Conservation (phyloP, 2,329 filamentous ascomycete genomes). For the Cladophialophora yegresii region DNA sequence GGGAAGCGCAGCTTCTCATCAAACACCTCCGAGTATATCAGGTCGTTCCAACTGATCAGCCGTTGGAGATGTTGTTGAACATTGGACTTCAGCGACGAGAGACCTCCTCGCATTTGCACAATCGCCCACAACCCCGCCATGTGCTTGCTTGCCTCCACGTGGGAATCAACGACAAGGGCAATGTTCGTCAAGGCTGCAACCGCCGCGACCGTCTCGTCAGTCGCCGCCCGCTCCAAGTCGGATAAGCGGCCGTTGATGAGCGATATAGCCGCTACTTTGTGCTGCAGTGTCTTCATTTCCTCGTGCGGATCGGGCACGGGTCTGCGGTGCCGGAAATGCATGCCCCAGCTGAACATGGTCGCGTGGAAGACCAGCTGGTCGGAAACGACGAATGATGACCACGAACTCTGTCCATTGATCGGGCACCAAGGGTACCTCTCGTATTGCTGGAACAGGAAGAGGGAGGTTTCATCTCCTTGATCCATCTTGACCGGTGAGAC, state of each 20-base stretch:
- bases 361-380: conserved; percentile 29
- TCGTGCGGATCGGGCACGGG: neutral
- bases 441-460: conserved; percentile 13
- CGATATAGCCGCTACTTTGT: conserved; percentile 25
- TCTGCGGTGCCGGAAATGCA: conserved; percentile 17
- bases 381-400: conserved; percentile 22
- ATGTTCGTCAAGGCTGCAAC: conserved; percentile 28
- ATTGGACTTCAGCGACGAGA: conserved; percentile 12
- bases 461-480: conserved; percentile 11
- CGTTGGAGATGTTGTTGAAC: conserved; percentile 22
- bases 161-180: conserved; percentile 19
- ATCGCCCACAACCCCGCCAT: conserved; percentile 23
- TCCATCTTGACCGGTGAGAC: conserved; percentile 13
- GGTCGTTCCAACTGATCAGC: conserved; percentile 27
- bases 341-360: conserved; percentile 25
- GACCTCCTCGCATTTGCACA: conserved; percentile 23
- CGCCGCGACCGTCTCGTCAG: conserved; percentile 23
- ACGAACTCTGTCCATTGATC: conserved; percentile 24
- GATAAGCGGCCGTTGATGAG: conserved; percentile 28
- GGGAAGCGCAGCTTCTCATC: conserved; percentile 21
- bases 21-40: conserved; percentile 29
- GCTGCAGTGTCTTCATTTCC: conserved; percentile 19
- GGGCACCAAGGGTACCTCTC: conserved; percentile 28
- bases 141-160: conserved; percentile 25
- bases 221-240: conserved; percentile 6